Base-by-base conservation (phyloP, 73 alveolate genomes). In the Uronychia setigera region DNA sequence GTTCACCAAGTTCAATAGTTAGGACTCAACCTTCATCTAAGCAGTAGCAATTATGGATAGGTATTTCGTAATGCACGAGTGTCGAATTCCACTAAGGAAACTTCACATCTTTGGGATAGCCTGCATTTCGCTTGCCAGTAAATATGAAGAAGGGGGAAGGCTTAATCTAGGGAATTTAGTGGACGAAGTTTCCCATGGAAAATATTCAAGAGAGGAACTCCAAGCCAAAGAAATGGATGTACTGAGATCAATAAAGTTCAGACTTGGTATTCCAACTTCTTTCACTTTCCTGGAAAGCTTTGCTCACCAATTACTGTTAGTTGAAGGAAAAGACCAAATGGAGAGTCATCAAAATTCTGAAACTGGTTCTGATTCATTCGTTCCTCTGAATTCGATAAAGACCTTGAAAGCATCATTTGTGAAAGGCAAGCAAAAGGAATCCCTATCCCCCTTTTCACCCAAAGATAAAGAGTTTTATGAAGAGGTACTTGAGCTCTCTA, bases 71-170 rank as follows among this genome's bases (percentile, higher is more conserved):
- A 60, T 35, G 26, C 78, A 77, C 25, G 26, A 57, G 32, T 59
- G 77, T 31, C 14, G 77, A n/a, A 79, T 82, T 58, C 90, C 77
- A 32, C 93, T 82, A 28, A 31, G 92, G 25, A 97, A 97, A 81
- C 93, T 97, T 29, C 99, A 97, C 88, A 59, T 93, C 11, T 91
- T 95, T 60, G 99, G 99, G 27, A 97, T 97, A n/a, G 80, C 97
- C 60, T 82, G 97, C 80, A 97, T 97, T 97, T 97, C 87, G 76
- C 88, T 95, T 27, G 99, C 99, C 33, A 79, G 96, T 26, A 97
- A 97, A 90, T 97, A 93, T 83, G 98, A 94, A 90, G 99, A 97
- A 81, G 91, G 91, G 30, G 88, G 85, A 82, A 98, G 97, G 26
- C 87, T 93, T n/a, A 91, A 93, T 75, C 83, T 95, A 86, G 88